Conservation (phyloP, 1,284 basidiomycete genomes). For the Coniferiporia weirii region DNA sequence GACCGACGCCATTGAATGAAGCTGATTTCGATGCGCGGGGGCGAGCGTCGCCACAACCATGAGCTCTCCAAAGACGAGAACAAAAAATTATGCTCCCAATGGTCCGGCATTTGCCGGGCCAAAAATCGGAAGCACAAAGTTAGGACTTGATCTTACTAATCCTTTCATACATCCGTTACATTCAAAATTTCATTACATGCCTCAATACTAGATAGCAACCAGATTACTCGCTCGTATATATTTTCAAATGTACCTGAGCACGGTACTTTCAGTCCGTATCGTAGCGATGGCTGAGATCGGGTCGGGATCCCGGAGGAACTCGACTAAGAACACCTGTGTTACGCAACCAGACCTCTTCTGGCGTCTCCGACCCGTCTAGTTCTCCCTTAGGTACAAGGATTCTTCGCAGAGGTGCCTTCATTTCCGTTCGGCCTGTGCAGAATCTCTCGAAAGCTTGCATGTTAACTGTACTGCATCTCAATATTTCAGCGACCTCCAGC, state of each 20-base stretch:
- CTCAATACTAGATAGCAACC: not conserved
- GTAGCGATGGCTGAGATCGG: not conserved
- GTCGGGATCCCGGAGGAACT: not conserved
- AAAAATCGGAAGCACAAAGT: not conserved
- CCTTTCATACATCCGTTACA: too few relatives aligned
- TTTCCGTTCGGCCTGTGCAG: not conserved
- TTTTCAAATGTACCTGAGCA: not conserved
- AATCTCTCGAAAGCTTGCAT: not conserved
- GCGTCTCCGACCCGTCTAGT: not conserved
- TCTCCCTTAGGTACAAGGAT: not conserved
- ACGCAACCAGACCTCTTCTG: not conserved
- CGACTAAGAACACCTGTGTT: not conserved
- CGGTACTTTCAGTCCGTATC: not conserved
- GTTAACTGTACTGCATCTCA: not conserved
- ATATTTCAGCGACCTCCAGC: conserved; percentile 6
- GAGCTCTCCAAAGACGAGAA: not conserved
- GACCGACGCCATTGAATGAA: not conserved
- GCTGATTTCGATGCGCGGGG: not conserved
- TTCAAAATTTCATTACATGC: not conserved
- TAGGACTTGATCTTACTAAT: not conserved
- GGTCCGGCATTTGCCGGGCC: not conserved
- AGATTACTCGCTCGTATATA: not conserved
- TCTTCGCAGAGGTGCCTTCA: not conserved
- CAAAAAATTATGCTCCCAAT: conserved; percentile 6
- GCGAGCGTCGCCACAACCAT: conserved; percentile 1